Conservation (phyloP, 164 flowering plant genomes). For the Dillenia turbinata region DNA sequence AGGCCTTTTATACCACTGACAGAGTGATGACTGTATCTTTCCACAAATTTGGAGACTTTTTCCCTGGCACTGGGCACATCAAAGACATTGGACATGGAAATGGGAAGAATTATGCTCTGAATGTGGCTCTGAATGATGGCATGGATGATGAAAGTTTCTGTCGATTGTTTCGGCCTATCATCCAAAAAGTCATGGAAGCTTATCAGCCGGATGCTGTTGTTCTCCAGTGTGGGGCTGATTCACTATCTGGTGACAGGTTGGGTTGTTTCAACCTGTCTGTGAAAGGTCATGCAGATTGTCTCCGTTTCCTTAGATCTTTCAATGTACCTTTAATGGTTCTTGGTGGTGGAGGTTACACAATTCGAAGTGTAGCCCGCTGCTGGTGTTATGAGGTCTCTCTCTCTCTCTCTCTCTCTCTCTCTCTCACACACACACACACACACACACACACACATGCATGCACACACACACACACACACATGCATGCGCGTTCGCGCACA, state of each 20-base stretch:
- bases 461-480: no score
- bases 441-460: no score
- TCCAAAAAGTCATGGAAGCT: slow-evolving; percentile 82
- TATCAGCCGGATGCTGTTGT: slow-evolving; percentile 93
- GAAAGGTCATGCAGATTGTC: slow-evolving; percentile 91
- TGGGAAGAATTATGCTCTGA: slow-evolving; percentile 83
- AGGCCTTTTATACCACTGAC: slow-evolving; percentile 84
- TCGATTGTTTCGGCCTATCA: slow-evolving; percentile 62
- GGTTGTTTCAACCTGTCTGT: slow-evolving; percentile 94
- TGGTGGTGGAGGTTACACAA: slow-evolving; percentile 96
- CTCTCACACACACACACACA: neutral
- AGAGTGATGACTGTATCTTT: slow-evolving; percentile 93
- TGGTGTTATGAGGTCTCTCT: slow-evolving; percentile 91
- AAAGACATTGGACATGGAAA: slow-evolving; percentile 54
- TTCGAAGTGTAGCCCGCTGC: slow-evolving; percentile 94
- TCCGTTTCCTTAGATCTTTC: slow-evolving; percentile 74
- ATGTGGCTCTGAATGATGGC: slow-evolving; percentile 88
- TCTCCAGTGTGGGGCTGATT: slow-evolving; percentile 96
- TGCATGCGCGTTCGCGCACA: no score
- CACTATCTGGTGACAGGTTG: slow-evolving; percentile 81
- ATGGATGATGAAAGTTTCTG: slow-evolving; percentile 84
- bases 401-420: slow-evolving; percentile 19
- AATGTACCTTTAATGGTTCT: slow-evolving; percentile 90
- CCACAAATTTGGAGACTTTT: slow-evolving; percentile 83
- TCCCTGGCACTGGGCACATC: slow-evolving; percentile 86